Conservation (phyloP, 1,284 basidiomycete species). For the Cutaneotrichosporon sp. region DNA sequence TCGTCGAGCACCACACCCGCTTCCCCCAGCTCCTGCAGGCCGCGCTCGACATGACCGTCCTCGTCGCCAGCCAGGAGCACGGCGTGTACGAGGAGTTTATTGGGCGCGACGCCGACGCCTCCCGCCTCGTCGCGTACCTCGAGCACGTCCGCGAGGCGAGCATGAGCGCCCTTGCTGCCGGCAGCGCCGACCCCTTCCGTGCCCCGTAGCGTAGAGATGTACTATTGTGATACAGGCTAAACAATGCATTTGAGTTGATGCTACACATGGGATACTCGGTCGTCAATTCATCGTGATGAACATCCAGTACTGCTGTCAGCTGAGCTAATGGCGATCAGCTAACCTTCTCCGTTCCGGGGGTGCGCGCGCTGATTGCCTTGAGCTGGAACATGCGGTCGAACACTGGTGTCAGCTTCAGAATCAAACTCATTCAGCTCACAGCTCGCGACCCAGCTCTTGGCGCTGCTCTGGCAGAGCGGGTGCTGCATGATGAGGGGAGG, state of each 20-base stretch:
- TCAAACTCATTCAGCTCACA: slow-evolving; percentile 57
- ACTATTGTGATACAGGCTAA: slow-evolving; percentile 5
- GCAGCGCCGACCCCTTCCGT: slow-evolving; percentile 71
- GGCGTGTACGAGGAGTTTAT: slow-evolving; percentile 86
- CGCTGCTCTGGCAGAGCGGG: slow-evolving; percentile 80
- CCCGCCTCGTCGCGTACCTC: slow-evolving; percentile 68
- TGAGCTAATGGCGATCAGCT: no score
- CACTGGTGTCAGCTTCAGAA: slow-evolving; percentile 57
- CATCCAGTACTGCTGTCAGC: slow-evolving; percentile 40
- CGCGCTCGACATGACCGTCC: slow-evolving; percentile 73
- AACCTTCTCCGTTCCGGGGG: slow-evolving; percentile 49
- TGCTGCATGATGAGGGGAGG: slow-evolving; percentile 88
- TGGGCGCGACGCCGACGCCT: slow-evolving; percentile 56
- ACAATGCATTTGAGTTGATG: slow-evolving; percentile 8
- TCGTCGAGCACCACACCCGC: slow-evolving; percentile 66
- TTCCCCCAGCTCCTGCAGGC: slow-evolving; percentile 78
- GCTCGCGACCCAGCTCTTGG: slow-evolving; percentile 79
- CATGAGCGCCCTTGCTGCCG: slow-evolving; percentile 67
- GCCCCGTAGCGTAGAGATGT: slow-evolving; percentile 33
- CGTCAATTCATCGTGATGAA: slow-evolving; percentile 28
- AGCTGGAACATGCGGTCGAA: slow-evolving; percentile 83
- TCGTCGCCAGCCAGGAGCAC: slow-evolving; percentile 86
- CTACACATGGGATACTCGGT: slow-evolving; percentile 8
- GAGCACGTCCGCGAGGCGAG: slow-evolving; percentile 68
- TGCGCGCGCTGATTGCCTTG: slow-evolving; percentile 33